Evolutionary conservation across 2,329 filamentous ascomycete species (phyloP), one percentile per base, ranked within the genome.

Genomic region (Gnomoniopsis sp.): DNA sequence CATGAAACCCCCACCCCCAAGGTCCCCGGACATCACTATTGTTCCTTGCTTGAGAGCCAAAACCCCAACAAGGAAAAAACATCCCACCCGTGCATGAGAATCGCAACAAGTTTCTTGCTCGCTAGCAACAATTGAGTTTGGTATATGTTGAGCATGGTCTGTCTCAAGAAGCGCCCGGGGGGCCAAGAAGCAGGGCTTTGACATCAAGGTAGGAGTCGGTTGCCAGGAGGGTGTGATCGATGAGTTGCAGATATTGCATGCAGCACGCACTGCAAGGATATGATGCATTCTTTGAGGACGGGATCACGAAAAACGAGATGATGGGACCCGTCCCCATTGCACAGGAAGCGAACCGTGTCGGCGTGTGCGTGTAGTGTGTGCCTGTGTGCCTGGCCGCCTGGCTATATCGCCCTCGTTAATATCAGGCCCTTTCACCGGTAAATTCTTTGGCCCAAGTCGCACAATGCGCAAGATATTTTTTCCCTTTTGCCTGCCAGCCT

Each of bases 241-340:
- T 62, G 60, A 59, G 60, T 55, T 62, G 60, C 59, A 61, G 56
- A 34, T 59, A 61, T 61, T 58, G 59, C 57, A 53, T 61, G 60
- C 60, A 62, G 60, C 57, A 59, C 57, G 60, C 53, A 56, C 56
- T 50, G 57, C 60, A 62, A 53, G 60, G 60, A 41, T 59, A 47
- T 12, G 49, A 49, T 48, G 60, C 57, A 59, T 57, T 53, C 49
- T 43, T 53, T 55, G 57, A 53, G 53, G 47, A 46, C 52, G 50
- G 50, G 22, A 49, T 52, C 52, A 47, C 56, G 30, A 43, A 54
- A 52, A 59, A 50, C 56, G 59, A 61, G 56, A 61, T 59, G 56
- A 61, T 50, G 56, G 53, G 52, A 48, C 50, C 56, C 52, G 43
- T 53, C 50, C 11, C 47, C 43, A 46, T 49, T 50, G 59, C 56